Percentiles rank a stretch among this genome's conserved stretches.
Conservation (phyloP, 768 basidiomycete species). For the Cytidiella melzeri region DNA sequence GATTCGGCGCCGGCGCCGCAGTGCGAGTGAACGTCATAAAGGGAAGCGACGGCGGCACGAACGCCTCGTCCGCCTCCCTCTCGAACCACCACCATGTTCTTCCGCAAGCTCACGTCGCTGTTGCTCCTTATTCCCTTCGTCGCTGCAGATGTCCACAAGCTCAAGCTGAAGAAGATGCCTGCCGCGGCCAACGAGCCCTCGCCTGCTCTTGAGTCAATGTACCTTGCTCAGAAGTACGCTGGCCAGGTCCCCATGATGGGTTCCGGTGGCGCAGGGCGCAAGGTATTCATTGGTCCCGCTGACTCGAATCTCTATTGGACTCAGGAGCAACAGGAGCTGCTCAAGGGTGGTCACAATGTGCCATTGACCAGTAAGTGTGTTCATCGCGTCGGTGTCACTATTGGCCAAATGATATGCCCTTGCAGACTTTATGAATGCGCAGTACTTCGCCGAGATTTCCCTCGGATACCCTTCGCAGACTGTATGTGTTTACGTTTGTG, state of each 20-base stretch:
- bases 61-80: constrained; percentile 12
- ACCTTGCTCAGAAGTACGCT: constrained; percentile 94
- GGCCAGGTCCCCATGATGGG: constrained; percentile 65
- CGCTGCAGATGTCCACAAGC: constrained; percentile 62
- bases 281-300: constrained; percentile 34
- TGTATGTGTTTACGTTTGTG: too few species aligned
- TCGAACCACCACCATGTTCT: constrained; percentile 29
- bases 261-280: constrained; percentile 66
- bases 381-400: not conserved
- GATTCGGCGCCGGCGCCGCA: constrained; percentile 4
- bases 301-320: constrained; percentile 73
- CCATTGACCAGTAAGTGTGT: constrained; percentile 78
- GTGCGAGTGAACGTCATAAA: constrained; percentile 11
- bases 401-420: constrained; percentile 11
- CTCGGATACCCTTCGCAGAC: constrained; percentile 81
- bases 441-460: constrained; percentile 87
- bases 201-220: constrained; percentile 57
- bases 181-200: constrained; percentile 52
- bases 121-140: constrained; percentile 42
- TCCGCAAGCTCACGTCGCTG: constrained; percentile 35
- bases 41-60: not conserved
- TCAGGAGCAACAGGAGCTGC: constrained; percentile 45
- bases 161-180: constrained; percentile 86
- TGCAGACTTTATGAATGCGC: constrained; percentile 95
- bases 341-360: constrained; percentile 76